These are phyloP conservation scores for Aureobasidium sp. DNA, from an alignment of 2,329 filamentous ascomycete species.

Conservation along the genomic window DNA sequence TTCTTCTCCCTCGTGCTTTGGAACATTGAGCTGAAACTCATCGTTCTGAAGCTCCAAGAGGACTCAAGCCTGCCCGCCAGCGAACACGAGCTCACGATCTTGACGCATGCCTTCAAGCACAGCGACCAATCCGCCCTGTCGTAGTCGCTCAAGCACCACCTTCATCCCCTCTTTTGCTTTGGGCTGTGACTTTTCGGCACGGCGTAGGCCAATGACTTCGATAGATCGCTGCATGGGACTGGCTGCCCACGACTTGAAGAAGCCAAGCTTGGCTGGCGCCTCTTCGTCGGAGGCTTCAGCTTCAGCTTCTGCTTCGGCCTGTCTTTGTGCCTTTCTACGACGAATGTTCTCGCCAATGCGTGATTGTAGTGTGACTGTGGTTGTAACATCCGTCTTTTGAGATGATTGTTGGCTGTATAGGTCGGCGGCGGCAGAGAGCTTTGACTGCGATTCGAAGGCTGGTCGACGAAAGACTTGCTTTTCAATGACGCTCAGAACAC, in stretches of 20 bases:
- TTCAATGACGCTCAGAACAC: conserved; percentile 71
- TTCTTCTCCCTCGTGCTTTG: background rate
- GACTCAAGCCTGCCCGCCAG: conserved; percentile 1
- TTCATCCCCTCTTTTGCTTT: conserved; percentile 81
- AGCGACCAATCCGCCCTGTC: conserved; percentile 58
- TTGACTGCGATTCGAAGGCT: conserved; percentile 22
- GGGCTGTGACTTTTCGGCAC: conserved; percentile 68
- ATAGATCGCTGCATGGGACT: conserved; percentile 71
- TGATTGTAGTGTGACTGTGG: conserved; percentile 67
- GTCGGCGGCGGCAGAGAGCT: background rate
- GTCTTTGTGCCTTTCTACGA: conserved; percentile 41
- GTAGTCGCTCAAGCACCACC: conserved; percentile 66
- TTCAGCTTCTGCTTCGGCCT: conserved; percentile 31
- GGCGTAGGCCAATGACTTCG: conserved; percentile 68
- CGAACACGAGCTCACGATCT: conserved; percentile 38
- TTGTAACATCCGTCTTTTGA: conserved; percentile 58
- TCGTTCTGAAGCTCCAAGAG: background rate
- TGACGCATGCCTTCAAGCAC: conserved; percentile 65
- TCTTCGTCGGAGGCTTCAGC: conserved; percentile 37
- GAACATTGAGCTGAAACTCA: background rate
- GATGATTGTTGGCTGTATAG: conserved; percentile 11
- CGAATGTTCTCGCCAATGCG: conserved; percentile 62
- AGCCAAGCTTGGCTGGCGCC: conserved; percentile 46
- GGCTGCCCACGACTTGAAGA: conserved; percentile 58
- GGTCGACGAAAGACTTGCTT: conserved; percentile 60